Percentiles rank a stretch among this genome's conserved stretches.
Evolutionary conservation across 2,329 filamentous ascomycete genomes (phyloP).

Genomic region (Calycina herbarum): DNA sequence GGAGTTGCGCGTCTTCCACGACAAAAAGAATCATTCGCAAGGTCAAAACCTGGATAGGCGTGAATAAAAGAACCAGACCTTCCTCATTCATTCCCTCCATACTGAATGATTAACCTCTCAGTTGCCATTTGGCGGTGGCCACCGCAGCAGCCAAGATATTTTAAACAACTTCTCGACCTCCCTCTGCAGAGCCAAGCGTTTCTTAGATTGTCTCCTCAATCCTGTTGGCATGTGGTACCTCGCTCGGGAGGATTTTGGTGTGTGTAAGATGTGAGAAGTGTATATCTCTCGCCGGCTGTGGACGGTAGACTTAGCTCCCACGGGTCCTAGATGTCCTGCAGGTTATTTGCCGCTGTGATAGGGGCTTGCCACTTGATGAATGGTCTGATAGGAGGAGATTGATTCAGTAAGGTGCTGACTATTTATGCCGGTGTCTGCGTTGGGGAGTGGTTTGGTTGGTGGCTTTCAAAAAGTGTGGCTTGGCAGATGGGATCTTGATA

Average conservation of each 20-base stretch:
- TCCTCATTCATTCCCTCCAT: constrained; percentile 1
- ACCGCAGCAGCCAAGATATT: neutral
- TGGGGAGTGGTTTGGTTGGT: neutral
- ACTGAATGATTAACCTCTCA: neutral
- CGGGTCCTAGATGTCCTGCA: neutral
- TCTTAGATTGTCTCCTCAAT: neutral
- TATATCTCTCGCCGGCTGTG: neutral
- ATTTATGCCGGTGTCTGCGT: neutral
- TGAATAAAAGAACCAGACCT: neutral
- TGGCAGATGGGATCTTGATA: constrained; percentile 6
- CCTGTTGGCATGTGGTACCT: constrained; percentile 1
- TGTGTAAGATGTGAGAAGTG: neutral
- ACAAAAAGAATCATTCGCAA: neutral
- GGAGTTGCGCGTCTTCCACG: neutral
- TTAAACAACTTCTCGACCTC: neutral
- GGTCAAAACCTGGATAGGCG: neutral
- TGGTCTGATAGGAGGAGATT: too few relatives aligned
- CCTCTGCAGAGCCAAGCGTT: constrained; percentile 1
- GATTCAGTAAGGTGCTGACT: neutral
- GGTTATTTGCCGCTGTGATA: neutral
- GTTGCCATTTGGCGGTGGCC: neutral
- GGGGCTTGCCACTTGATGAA: neutral
- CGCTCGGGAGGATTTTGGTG: neutral
- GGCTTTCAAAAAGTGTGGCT: neutral
- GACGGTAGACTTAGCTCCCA: neutral